A percentile compares a stretch with the other conserved stretches of the same genome.
Evolutionary conservation across 805 yeast species (phyloP).

Genomic region (Hanseniaspora vineae): DNA sequence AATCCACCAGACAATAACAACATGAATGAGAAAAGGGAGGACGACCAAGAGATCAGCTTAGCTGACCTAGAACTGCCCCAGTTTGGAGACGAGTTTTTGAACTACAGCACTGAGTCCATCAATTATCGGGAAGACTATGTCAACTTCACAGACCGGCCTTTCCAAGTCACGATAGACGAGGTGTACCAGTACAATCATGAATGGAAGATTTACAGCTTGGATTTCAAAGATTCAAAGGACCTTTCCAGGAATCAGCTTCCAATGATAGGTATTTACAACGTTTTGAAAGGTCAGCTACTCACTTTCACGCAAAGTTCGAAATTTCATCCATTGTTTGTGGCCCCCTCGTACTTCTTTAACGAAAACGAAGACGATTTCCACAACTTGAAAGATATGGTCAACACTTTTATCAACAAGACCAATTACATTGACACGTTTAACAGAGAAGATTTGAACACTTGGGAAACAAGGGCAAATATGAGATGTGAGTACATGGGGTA

Average conservation of each 20-base stretch:
- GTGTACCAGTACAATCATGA: neutral
- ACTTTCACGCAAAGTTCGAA: constrained; percentile 50
- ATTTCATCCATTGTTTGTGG: constrained; percentile 45
- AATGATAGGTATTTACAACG: neutral
- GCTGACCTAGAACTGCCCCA: neutral
- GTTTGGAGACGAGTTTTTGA: neutral
- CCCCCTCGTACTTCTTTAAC: constrained; percentile 41
- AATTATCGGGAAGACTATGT: neutral
- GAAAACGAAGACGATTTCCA: constrained; percentile 31
- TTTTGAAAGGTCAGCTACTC: constrained; percentile 43
- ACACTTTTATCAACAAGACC: constrained; percentile 32
- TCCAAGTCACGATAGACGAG: neutral
- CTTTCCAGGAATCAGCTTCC: neutral
- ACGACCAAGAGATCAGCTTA: neutral
- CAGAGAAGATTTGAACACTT: constrained; percentile 31
- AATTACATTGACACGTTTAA: constrained; percentile 27
- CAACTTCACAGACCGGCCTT: neutral
- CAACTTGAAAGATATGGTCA: constrained; percentile 31
- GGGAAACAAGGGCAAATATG: constrained; percentile 21
- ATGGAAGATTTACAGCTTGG: neutral
- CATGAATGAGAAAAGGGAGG: neutral
- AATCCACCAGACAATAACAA: neutral
- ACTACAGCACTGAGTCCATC: neutral
- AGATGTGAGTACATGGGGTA: constrained; percentile 64
- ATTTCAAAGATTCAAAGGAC: neutral